Evolutionary conservation across 208 protist species (phyloP).

Genomic region (Crithidia brevicula): DNA sequence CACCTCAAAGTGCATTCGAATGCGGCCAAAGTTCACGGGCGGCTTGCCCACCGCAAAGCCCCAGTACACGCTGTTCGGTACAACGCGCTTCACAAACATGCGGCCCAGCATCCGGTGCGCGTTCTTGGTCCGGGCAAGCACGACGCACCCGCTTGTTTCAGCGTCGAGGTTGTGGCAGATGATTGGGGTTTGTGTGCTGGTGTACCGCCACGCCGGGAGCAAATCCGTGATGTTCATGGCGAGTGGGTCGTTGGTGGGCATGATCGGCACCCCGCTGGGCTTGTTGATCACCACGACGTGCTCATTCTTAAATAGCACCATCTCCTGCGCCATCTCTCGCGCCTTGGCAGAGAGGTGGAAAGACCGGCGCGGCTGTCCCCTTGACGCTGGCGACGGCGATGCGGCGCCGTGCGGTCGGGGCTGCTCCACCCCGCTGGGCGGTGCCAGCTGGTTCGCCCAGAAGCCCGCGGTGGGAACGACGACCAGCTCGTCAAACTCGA

Average conservation of each 20-base stretch:
- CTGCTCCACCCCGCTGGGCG: slow-evolving; percentile 45
- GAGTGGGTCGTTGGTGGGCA: slow-evolving; percentile 80
- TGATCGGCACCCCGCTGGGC: slow-evolving; percentile 90
- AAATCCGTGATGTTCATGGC: slow-evolving; percentile 90
- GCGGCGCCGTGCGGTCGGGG: slow-evolving; percentile 12
- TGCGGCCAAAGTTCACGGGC: slow-evolving; percentile 84
- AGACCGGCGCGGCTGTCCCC: slow-evolving; percentile 6
- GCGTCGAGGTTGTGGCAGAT: slow-evolving; percentile 91
- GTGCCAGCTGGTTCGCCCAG: slow-evolving; percentile 67
- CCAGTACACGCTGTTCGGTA: slow-evolving; percentile 94
- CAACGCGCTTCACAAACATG: slow-evolving; percentile 91
- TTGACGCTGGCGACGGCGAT: not conserved
- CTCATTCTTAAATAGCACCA: slow-evolving; percentile 95
- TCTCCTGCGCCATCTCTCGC: slow-evolving; percentile 82
- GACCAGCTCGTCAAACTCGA: slow-evolving; percentile 90
- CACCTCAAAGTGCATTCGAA: slow-evolving; percentile 93
- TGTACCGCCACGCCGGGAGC: slow-evolving; percentile 91
- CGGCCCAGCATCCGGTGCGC: slow-evolving; percentile 88
- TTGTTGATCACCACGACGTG: slow-evolving; percentile 95
- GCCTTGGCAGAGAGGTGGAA: slow-evolving; percentile 75
- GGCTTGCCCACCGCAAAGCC: slow-evolving; percentile 88
- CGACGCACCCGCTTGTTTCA: slow-evolving; percentile 91
- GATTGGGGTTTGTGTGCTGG: slow-evolving; percentile 72
- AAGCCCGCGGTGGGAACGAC: slow-evolving; percentile 76
- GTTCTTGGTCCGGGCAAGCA: slow-evolving; percentile 80